phyloP scores from a whole-genome alignment of 202 grass and related monocot species.

The Setaria italica region DNA sequence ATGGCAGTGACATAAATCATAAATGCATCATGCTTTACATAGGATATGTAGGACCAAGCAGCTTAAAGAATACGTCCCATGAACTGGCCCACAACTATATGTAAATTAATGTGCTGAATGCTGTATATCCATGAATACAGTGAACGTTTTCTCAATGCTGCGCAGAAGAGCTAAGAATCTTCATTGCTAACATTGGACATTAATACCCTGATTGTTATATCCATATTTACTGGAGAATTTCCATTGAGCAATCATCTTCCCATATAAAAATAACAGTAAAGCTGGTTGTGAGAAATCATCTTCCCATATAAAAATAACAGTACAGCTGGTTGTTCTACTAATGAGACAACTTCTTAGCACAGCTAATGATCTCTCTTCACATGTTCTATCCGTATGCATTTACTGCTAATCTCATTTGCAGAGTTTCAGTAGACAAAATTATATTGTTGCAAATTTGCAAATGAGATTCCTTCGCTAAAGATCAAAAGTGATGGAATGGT shows the following conservation, averaged over 20 bases:
- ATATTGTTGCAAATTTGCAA: conserved; percentile 19
- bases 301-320: conserved; percentile 10
- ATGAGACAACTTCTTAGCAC: conserved; percentile 16
- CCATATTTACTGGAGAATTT: conserved; percentile 9
- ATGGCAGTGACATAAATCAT: conserved; percentile 2
- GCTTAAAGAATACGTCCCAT: not conserved
- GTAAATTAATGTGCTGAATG: conserved; percentile 17
- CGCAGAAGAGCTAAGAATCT: not conserved
- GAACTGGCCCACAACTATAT: not conserved
- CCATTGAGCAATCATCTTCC: not conserved
- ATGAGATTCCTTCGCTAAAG: not conserved
- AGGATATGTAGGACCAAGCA: conserved; percentile 21
- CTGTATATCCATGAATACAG: conserved; percentile 13
- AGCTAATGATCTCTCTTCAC: conserved; percentile 15
- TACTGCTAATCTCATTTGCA: not conserved
- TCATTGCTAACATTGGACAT: not conserved
- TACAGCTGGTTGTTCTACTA: not conserved
- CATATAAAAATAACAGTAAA: conserved; percentile 6
- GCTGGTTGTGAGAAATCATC: not conserved
- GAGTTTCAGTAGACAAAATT: not conserved
- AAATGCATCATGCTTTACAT: conserved; percentile 23
- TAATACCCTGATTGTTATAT: not conserved
- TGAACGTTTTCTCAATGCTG: not conserved
- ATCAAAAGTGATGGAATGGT: not conserved
- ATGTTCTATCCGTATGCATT: not conserved